Conservation (phyloP, 805 yeast genomes). For the Saccharomyces jurei region DNA sequence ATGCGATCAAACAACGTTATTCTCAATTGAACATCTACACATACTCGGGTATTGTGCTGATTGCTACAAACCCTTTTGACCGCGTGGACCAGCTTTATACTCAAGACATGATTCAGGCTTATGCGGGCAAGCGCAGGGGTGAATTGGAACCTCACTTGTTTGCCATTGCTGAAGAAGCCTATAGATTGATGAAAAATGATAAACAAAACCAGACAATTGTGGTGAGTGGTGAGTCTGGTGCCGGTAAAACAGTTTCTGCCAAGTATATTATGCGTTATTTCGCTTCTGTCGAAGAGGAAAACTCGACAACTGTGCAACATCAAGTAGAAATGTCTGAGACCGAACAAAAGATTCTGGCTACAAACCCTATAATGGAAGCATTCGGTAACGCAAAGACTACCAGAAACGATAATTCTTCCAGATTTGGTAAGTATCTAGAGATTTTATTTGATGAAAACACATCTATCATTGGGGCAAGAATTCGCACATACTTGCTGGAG, state of each 20-base stretch:
- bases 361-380: constrained; percentile 85
- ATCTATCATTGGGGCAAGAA: constrained; percentile 86
- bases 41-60: constrained; percentile 91
- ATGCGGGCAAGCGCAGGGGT: constrained; percentile 86
- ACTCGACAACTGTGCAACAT: constrained; percentile 28
- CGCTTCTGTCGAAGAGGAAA: constrained; percentile 73
- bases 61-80: constrained; percentile 94
- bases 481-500: constrained; percentile 86
- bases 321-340: constrained; percentile 72
- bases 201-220: constrained; percentile 87
- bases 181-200: constrained; percentile 85
- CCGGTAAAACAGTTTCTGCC: constrained; percentile 96
- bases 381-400: constrained; percentile 93
- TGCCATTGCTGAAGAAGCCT: constrained; percentile 97
- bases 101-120: constrained; percentile 87
- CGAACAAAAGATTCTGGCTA: constrained; percentile 90
- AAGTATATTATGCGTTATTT: constrained; percentile 96
- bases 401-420: constrained; percentile 84
- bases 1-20: constrained; percentile 85
- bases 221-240: constrained; percentile 97
- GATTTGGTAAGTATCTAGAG: constrained; percentile 91
- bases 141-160: constrained; percentile 95
- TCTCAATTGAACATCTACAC: constrained; percentile 88
- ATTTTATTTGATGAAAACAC: constrained; percentile 70
- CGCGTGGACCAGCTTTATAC: constrained; percentile 85